Evolutionary conservation across 441 rosid genomes (phyloP), one percentile per base, ranked within the genome.

Genomic region (Raphanus hybrid): DNA sequence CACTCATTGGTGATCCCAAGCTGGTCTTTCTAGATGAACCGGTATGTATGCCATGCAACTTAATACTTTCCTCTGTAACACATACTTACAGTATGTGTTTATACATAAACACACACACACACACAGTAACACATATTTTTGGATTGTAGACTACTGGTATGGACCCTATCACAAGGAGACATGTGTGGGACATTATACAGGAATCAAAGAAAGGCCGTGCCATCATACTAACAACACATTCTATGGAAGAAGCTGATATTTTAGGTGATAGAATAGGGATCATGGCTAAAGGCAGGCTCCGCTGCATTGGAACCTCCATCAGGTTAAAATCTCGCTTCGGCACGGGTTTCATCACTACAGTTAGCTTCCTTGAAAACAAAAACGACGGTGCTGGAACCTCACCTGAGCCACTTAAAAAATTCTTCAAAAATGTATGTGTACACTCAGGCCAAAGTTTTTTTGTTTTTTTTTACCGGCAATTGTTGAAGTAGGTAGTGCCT

Each of bases 161-260:
- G 98, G 96, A 91, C 81, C 99, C 98, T 43, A 88, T 89, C 84
- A 89, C 98, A 2, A 91, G 97, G 76, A 90, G 97, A 87, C 98
- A 92, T 78, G 97, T 91, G n/a, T 91, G 96, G 99, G 98, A 92
- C 81, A 90, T 92, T 73, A 94, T 92, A 82, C 91, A 90, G 81
- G 80, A 83, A 41, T 86, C 97, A 15, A 94, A 94, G 85, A 86
- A 87, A 83, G 99, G 92, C 0, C 91, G 96, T 6, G 92, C 91
- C 70, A 91, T 94, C 73, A 74, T 94, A 76, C 82, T 92, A 52
- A 92, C 98, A 2, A 94, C 96, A 23, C 99, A 94, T 88, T 95
- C 99, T 4, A 88, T 89, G 97, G 98, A 92, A 83, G 97, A 92
- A 86, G 97, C 96, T 60, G 99, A 90, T 77, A 90, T 95, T 62